phyloP scores from a whole-genome alignment of 768 basidiomycete genomes.

The Tylopilus subfusipes region DNA sequence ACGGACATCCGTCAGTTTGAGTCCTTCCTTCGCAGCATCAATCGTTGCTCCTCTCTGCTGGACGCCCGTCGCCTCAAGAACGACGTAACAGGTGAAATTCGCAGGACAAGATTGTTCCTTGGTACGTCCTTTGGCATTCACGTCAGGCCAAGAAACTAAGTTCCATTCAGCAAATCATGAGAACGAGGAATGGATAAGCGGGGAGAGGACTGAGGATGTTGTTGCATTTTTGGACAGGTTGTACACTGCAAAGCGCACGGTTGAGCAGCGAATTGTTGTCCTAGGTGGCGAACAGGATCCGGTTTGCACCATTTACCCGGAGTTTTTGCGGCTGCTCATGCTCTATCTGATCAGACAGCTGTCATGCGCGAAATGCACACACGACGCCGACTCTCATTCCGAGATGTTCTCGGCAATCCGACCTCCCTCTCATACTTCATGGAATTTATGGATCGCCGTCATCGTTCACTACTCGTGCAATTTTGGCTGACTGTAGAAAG shows the following conservation, averaged over 20 bases:
- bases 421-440: constrained; percentile 93
- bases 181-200: constrained; percentile 86
- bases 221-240: constrained; percentile 85
- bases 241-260: constrained; percentile 83
- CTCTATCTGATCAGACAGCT: constrained; percentile 33
- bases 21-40: constrained; percentile 84
- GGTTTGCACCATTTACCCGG: constrained; percentile 35
- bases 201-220: constrained; percentile 78
- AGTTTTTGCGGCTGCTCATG: not conserved
- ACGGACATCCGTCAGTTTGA: constrained; percentile 86
- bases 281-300: constrained; percentile 70
- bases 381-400: constrained; percentile 55
- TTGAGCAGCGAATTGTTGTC: constrained; percentile 79
- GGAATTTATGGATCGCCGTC: constrained; percentile 95
- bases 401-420: constrained; percentile 83
- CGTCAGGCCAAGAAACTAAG: not conserved
- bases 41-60: constrained; percentile 72
- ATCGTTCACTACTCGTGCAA: constrained; percentile 82
- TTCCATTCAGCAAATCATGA: constrained; percentile 66
- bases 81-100: constrained; percentile 88
- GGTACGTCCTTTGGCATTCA: constrained; percentile 40
- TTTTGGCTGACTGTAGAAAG: constrained; percentile 98
- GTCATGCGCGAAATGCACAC: constrained; percentile 40
- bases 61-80: constrained; percentile 90
- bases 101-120: constrained; percentile 70